phyloP scores from a whole-genome alignment of 352 stramenopile species.

The Phytophthora cactorum region DNA sequence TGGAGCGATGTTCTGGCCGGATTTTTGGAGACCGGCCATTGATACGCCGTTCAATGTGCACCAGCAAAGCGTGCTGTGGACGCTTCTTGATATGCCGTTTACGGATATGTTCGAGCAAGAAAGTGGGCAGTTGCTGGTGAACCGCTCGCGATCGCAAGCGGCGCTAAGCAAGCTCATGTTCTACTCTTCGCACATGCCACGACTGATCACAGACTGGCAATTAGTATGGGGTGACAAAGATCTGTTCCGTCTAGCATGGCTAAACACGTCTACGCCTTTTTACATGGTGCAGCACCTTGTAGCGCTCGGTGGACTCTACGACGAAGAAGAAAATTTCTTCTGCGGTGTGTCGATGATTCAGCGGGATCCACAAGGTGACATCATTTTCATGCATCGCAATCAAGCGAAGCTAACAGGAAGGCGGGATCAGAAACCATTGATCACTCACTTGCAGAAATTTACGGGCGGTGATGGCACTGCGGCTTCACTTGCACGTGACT shows the following conservation, averaged over 20 bases:
- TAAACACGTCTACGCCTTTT: slow-evolving; percentile 76
- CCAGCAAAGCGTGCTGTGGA: slow-evolving; percentile 71
- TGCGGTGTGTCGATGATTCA: slow-evolving; percentile 87
- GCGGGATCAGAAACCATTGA: slow-evolving; percentile 57
- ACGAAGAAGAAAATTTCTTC: slow-evolving; percentile 59
- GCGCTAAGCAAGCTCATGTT: slow-evolving; percentile 84
- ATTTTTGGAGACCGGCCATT: slow-evolving; percentile 76
- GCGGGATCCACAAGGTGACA: slow-evolving; percentile 66
- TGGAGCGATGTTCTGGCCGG: slow-evolving; percentile 86
- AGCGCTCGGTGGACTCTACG: slow-evolving; percentile 60
- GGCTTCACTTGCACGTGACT: slow-evolving; percentile 49
- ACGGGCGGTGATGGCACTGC: slow-evolving; percentile 68
- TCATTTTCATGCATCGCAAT: slow-evolving; percentile 87
- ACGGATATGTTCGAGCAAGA: slow-evolving; percentile 90
- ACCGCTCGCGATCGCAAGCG: slow-evolving; percentile 41
- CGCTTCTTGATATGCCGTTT: slow-evolving; percentile 83
- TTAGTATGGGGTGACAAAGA: slow-evolving; percentile 79
- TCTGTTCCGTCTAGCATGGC: slow-evolving; percentile 79
- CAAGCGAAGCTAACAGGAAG: slow-evolving; percentile 77
- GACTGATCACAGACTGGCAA: slow-evolving; percentile 65
- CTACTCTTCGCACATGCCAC: slow-evolving; percentile 65
- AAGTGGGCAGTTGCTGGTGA: slow-evolving; percentile 76
- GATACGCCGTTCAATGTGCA: slow-evolving; percentile 82
- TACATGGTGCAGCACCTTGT: slow-evolving; percentile 69
- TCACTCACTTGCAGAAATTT: slow-evolving; percentile 84